These are phyloP conservation scores for Metarhizium humberi DNA, from an alignment of 2,329 filamentous ascomycete species.

Conservation along the genomic window DNA sequence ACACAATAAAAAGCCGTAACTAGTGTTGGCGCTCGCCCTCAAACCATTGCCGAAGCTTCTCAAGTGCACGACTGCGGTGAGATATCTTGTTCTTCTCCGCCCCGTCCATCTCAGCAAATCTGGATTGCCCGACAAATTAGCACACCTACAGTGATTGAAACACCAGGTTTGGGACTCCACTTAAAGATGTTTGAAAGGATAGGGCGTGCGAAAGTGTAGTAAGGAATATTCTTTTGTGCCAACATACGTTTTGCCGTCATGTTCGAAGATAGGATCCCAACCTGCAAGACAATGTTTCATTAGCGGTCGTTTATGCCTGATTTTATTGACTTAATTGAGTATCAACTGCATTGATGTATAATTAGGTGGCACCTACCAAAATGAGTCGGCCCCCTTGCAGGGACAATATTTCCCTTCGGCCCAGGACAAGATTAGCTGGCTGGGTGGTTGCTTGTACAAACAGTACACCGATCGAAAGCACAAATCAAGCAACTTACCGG, in stretches of 20 bases:
- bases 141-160: neutral
- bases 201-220: neutral
- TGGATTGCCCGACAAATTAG: constrained; percentile 18
- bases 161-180: neutral
- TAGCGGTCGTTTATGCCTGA: neutral
- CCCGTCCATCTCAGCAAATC: constrained; percentile 91
- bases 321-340: neutral
- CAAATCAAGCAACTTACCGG: constrained; percentile 43
- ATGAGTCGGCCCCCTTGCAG: constrained; percentile 64
- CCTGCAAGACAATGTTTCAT: constrained; percentile 38
- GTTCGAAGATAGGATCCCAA: constrained; percentile 96
- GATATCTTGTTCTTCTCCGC: constrained; percentile 83
- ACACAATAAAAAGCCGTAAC: neutral
- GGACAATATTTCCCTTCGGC: constrained; percentile 66
- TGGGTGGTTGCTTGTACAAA: neutral
- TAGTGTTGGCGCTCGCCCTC: neutral
- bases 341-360: constrained; percentile 4
- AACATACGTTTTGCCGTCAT: constrained; percentile 69
- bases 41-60: constrained; percentile 79
- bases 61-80: constrained; percentile 78
- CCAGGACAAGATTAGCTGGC: neutral
- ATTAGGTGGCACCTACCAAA: constrained; percentile 58
- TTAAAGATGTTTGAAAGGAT: neutral
- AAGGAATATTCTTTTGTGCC: neutral
- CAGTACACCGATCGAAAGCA: neutral